phyloP scores from a whole-genome alignment of 2,329 filamentous ascomycete genomes.

The Sporothrix euskadiensis region DNA sequence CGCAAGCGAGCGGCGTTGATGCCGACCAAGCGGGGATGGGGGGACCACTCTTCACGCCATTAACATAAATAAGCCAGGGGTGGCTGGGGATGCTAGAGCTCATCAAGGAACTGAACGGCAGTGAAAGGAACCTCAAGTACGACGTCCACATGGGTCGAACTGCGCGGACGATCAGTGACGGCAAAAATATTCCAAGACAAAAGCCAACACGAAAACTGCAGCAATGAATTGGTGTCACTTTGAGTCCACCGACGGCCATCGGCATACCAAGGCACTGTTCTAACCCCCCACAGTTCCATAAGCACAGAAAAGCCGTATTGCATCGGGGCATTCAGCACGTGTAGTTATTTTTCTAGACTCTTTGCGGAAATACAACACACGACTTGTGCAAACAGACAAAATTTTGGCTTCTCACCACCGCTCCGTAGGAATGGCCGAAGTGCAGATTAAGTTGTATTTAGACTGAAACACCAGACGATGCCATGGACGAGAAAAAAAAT shows the following conservation, averaged over 20 bases:
- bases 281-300: background rate
- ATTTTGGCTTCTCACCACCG: background rate
- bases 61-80: background rate
- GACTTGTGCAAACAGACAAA: background rate
- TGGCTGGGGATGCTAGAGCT: background rate
- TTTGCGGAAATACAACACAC: constrained; percentile 8
- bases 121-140: background rate
- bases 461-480: background rate
- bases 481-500: background rate
- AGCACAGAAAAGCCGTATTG: background rate
- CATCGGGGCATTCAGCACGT: background rate
- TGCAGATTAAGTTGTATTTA: background rate
- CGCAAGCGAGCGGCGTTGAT: background rate
- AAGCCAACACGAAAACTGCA: background rate
- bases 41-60: background rate
- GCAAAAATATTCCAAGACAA: background rate
- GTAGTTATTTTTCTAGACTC: background rate
- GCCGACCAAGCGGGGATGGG: background rate
- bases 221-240: background rate
- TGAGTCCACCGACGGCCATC: background rate
- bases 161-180: background rate
- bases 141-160: background rate
- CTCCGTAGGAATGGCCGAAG: background rate
- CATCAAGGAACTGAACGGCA: background rate
- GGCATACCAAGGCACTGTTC: background rate